Base-by-base conservation (phyloP, 371 early-diverging fungal species). In the Entomophthora muscae region DNA sequence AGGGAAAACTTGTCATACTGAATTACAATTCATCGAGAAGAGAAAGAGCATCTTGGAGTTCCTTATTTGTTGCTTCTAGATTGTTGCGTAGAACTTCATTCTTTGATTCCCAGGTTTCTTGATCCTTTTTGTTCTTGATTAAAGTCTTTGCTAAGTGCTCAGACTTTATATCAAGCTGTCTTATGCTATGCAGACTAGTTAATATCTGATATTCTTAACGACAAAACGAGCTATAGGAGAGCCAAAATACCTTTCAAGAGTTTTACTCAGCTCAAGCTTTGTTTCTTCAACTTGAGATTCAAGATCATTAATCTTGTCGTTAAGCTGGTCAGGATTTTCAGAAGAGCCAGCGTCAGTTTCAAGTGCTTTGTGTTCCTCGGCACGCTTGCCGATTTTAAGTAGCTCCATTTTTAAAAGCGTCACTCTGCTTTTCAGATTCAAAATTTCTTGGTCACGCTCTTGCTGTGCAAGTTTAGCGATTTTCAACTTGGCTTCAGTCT, bases 161-260 rank as follows among this genome's bases (percentile, higher is more conserved):
- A 42, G 61, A 26, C 22, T 61, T 61, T 32, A 61, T 61, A 26
- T 61, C 61, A 26, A 31, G 31, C n/a, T 28, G 28, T 33, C 42
- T 61, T 33, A 61, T 17, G 33, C 61, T 61, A 32, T 10, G 5
- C 10, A 12, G 21, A 32, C 21, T 12, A 24, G 3, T 32, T 12
- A 61, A 33, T 3, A 30, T 22, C 42, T 42, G 17, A 17, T 5
- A 42, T 42, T 42, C 5, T 42, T 10, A 42, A 42, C 17, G 17
- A 42, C 5, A 42, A 42, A 42, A 42, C 42, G 17, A 23, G 17
- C 23, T 3, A 51, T 28, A 33, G 23, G 24, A 42, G n/a, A n/a
- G n/a, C n/a, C n/a, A 61, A 12, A 32, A 32, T 61, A 61, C 61
- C 61, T 61, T n/a, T 61, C 61, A 22, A 61, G 42, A 61, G 61